These are phyloP conservation scores for Xylariaceae sp. DNA, from an alignment of 2,329 filamentous ascomycete species.

Conservation along the genomic window DNA sequence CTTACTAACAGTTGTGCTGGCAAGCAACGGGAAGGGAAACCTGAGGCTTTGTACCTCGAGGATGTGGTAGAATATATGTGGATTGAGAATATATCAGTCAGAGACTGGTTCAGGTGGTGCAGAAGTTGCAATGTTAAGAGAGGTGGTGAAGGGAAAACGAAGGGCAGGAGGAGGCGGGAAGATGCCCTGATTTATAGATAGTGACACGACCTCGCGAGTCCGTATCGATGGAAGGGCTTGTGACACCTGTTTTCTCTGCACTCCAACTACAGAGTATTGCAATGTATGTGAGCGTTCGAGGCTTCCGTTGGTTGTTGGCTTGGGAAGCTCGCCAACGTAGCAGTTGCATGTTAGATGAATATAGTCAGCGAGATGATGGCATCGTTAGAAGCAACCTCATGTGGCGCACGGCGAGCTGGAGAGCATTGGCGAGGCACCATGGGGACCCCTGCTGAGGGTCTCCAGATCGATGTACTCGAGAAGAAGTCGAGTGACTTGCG, in stretches of 20 bases:
- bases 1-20: no score
- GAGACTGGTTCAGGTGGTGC: no score
- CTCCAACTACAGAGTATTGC: slow-evolving; percentile 5
- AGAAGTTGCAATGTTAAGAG: no score
- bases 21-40: no score
- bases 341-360: slow-evolving; percentile 2
- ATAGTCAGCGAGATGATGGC: slow-evolving; percentile 7
- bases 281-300: slow-evolving; percentile 7
- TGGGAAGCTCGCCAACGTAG: slow-evolving; percentile 9
- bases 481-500: slow-evolving; percentile 8
- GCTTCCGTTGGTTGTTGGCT: slow-evolving; percentile 9
- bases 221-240: slow-evolving; percentile 9
- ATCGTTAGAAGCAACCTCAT: slow-evolving; percentile 9
- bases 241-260: slow-evolving; percentile 13
- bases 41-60: no score
- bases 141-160: no score
- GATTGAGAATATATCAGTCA: no score
- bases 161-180: no score
- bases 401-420: slow-evolving; percentile 15
- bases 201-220: slow-evolving; percentile 8
- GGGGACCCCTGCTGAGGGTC: not conserved
- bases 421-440: slow-evolving; percentile 10
- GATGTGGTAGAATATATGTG: no score
- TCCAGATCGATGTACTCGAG: slow-evolving; percentile 7
- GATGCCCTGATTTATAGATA: slow-evolving; percentile 13